A percentile compares a stretch with the other conserved stretches of the same genome.
Evolutionary conservation across 331 rosid species (phyloP).

Genomic region (Quercus lobata): DNA sequence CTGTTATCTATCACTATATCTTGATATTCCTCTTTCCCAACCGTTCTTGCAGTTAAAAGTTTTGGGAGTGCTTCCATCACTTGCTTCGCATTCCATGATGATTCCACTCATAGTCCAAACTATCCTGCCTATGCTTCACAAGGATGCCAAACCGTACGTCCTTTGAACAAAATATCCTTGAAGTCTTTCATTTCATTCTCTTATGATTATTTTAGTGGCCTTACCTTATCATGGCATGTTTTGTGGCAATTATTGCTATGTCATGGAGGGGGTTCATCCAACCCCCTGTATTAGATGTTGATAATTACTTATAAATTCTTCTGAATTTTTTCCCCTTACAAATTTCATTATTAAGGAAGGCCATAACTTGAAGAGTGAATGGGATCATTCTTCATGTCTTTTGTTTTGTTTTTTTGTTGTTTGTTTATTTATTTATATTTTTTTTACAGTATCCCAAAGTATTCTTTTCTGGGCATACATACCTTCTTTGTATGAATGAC

Average conservation of each 20-base stretch:
- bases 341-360: too few relatives aligned
- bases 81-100: conserved; percentile 88
- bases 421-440: too few relatives aligned
- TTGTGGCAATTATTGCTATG: background rate
- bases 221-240: conserved; percentile 8
- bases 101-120: conserved; percentile 85
- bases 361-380: background rate
- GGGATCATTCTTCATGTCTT: background rate
- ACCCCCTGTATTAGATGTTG: background rate
- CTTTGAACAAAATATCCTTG: conserved; percentile 19
- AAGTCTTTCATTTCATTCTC: background rate
- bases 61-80: conserved; percentile 76
- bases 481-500: background rate
- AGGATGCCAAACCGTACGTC: conserved; percentile 70
- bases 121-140: conserved; percentile 82
- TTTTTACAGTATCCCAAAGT: background rate
- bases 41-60: conserved; percentile 64
- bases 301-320: background rate
- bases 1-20: conserved; percentile 14
- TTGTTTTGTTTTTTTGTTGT: background rate
- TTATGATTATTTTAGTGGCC: background rate
- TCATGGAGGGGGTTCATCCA: conserved; percentile 7
- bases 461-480: background rate
- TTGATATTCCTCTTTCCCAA: conserved; percentile 13
- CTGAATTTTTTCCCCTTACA: too few relatives aligned